phyloP scores from a whole-genome alignment of 768 basidiomycete species.

The Hemileccinum impolitum region DNA sequence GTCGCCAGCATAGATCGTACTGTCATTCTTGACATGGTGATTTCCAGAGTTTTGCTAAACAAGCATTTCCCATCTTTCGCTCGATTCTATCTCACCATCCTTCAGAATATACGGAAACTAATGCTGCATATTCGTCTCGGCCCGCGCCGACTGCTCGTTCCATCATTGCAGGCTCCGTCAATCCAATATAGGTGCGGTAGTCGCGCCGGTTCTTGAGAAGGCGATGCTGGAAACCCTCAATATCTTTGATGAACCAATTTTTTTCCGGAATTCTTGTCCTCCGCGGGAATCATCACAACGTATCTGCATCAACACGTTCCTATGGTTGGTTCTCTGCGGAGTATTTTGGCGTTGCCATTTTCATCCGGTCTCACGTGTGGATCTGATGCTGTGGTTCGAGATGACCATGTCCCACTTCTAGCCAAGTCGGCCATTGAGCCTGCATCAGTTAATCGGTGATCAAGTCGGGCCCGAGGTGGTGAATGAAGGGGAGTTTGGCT shows the following conservation, averaged over 20 bases:
- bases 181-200: background rate
- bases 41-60: background rate
- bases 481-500: background rate
- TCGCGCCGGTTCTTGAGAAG: background rate
- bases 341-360: background rate
- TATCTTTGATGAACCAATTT: background rate
- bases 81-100: background rate
- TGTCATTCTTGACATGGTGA: background rate
- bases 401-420: background rate
- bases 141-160: background rate
- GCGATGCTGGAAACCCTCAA: background rate
- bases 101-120: background rate
- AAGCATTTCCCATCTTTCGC: background rate
- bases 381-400: background rate
- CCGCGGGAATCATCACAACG: no score
- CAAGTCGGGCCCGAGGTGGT: conserved; percentile 1
- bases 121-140: background rate
- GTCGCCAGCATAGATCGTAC: conserved; percentile 6
- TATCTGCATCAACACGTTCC: background rate
- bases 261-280: background rate
- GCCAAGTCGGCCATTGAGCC: background rate
- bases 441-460: conserved; percentile 6
- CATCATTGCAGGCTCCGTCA: background rate
- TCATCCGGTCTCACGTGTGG: no score
- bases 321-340: background rate